Percentiles rank a stretch among this genome's conserved stretches.
Conservation (phyloP, 1,284 basidiomycete species). For the Rhodotorula sp. region DNA sequence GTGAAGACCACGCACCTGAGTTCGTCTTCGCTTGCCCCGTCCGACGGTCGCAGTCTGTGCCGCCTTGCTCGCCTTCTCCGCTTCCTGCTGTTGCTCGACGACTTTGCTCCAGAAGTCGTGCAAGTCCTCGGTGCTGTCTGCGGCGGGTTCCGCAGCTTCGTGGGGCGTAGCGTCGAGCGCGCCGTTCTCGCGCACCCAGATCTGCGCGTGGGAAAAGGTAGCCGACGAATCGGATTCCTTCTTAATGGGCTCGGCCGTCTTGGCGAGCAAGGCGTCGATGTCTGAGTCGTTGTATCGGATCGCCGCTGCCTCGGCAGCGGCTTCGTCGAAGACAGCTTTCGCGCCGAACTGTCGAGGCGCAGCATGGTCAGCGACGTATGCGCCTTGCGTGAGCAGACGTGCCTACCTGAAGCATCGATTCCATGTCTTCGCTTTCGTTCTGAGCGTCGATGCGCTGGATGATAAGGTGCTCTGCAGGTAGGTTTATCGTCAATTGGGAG, state of each 20-base stretch:
- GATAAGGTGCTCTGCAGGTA: constrained; percentile 45
- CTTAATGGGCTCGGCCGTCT: constrained; percentile 37
- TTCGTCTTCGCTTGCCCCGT: constrained; percentile 29
- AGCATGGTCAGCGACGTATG: neutral
- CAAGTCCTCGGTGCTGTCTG: constrained; percentile 18
- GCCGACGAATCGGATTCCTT: constrained; percentile 34
- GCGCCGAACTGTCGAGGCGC: constrained; percentile 44
- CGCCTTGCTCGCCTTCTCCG: constrained; percentile 17
- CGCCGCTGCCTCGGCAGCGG: constrained; percentile 43
- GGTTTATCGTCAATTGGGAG: neutral
- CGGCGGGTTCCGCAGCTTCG: constrained; percentile 23
- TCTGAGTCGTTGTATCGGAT: constrained; percentile 47
- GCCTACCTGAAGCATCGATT: constrained; percentile 44
- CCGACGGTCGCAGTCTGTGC: constrained; percentile 23
- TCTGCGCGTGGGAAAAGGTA: constrained; percentile 47
- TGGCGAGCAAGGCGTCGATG: constrained; percentile 45
- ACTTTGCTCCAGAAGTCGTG: constrained; percentile 45
- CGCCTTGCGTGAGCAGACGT: too few species aligned
- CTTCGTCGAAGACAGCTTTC: constrained; percentile 47
- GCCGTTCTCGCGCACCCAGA: constrained; percentile 44
- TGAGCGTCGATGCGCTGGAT: constrained; percentile 43
- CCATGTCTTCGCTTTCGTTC: constrained; percentile 43
- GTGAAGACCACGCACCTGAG: constrained; percentile 3
- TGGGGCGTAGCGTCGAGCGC: constrained; percentile 30
- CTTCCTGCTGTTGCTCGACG: constrained; percentile 44